A percentile compares a stretch with the other conserved stretches of the same genome.
These are phyloP conservation scores for Chenopodium album DNA, from an alignment of 148 eudicot genomes.

Conservation along the genomic window DNA sequence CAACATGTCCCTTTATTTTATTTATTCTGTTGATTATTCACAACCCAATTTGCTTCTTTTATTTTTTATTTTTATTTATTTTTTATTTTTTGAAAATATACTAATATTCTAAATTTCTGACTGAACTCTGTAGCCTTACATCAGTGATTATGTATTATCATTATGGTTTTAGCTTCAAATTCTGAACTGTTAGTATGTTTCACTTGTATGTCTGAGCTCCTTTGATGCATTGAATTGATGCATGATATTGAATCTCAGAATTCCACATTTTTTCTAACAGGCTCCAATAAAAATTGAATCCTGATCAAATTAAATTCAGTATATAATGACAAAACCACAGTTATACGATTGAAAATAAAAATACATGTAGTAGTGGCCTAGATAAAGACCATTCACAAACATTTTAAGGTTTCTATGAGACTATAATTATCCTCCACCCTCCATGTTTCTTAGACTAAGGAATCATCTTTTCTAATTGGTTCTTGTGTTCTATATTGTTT, in stretches of 20 bases:
- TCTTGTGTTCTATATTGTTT: too few relatives aligned
- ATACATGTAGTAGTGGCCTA: neutral
- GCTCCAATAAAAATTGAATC: neutral
- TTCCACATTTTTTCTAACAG: neutral
- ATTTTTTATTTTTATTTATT: too few relatives aligned
- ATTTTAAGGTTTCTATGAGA: neutral
- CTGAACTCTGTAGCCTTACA: neutral
- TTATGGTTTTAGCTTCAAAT: neutral
- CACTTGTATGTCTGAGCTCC: neutral
- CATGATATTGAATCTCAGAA: neutral
- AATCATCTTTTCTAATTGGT: neutral
- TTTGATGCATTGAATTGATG: neutral
- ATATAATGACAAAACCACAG: neutral
- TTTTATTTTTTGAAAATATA: too few relatives aligned
- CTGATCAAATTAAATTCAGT: neutral
- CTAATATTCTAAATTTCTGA: neutral
- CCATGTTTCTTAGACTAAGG: neutral
- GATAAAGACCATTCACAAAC: too few relatives aligned
- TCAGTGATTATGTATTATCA: neutral
- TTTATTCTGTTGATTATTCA: too few relatives aligned
- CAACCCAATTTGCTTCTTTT: too few relatives aligned
- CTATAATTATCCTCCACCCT: neutral
- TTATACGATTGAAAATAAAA: neutral
- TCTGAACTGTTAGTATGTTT: neutral
- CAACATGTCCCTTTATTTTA: neutral